Base-by-base conservation (phyloP, 1,139 yeast species). In the Pichia sp. region DNA sequence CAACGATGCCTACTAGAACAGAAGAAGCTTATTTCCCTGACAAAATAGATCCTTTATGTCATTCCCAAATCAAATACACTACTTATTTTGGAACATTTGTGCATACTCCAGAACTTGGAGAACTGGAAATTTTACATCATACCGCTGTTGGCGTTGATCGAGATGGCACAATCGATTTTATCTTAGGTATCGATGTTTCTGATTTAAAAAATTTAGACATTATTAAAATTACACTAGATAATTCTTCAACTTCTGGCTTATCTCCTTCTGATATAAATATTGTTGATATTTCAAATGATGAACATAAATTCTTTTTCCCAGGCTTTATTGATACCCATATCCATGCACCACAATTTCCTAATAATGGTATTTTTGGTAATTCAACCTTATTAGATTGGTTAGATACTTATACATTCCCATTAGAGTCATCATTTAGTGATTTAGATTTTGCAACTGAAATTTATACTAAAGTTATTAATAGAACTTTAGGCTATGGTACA, bases 321-420 rank as follows among this genome's bases (percentile, higher is more conserved):
- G 98, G 98, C 1, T 89, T 92, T 56, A 69, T 92, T 12, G 98
- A 92, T 59, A 89, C 97, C 2, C 98, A 92, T 61, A 87, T 89
- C 50, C 98, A 92, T 62, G 97, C 97, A 0, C 84, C 97, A 4
- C 98, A 92, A 65, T 92, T 80, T 61, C 97, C 97, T n/a, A 92
- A 92, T 62, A 73, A 78, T 41, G 97, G 97, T 1, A 78, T 92
- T 35, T 94, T 95, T 50, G 89, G 95, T 39, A 86, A 83, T 51
- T 70, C 86, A 2, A 94, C 95, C 1, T 69, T 92, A 42, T 69
- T 92, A 45, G 95, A 90, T 52, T 92, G 98, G 98, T 71, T 92
- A 41, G 75, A 78, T 32, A 78, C 75, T 24, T 89, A 87, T 61
- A 92, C 98, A 0, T 92, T 90, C 69, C 95, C 96, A 0, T 63